Conservation (phyloP, 306 rosid species). For the Betula pendula region DNA sequence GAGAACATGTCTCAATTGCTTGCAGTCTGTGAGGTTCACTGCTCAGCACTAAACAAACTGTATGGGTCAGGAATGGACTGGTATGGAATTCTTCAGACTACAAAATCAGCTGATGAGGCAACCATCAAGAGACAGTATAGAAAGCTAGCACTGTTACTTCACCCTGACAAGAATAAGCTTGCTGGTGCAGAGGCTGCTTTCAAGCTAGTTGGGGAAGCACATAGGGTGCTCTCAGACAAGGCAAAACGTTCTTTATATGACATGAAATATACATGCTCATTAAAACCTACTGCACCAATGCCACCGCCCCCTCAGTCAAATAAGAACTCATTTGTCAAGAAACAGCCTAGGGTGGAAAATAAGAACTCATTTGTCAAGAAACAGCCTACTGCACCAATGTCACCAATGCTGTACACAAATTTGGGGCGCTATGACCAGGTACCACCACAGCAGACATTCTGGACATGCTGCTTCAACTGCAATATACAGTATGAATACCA, state of each 20-base stretch:
- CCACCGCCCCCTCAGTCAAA: conserved; percentile 40
- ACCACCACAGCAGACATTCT: conserved; percentile 48
- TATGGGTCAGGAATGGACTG: conserved; percentile 68
- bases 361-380: no score
- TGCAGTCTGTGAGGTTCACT: conserved; percentile 78
- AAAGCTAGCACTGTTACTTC: conserved; percentile 82
- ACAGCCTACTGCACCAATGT: no score
- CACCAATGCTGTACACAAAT: no score
- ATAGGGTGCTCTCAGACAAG: conserved; percentile 65
- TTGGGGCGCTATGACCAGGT: conserved; percentile 35
- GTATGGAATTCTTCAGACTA: conserved; percentile 76
- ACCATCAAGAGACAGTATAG: conserved; percentile 74
- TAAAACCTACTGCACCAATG: conserved; percentile 36
- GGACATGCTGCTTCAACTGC: conserved; percentile 73
- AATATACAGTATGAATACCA: conserved; percentile 51
- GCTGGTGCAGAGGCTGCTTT: conserved; percentile 96
- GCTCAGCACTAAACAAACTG: conserved; percentile 65
- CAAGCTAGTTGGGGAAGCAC: conserved; percentile 83
- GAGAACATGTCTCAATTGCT: conserved; percentile 68
- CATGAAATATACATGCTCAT: conserved; percentile 29
- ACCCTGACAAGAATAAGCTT: conserved; percentile 89
- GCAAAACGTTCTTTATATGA: conserved; percentile 52
- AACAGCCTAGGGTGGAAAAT: conserved; percentile 23
- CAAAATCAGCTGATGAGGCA: conserved; percentile 47
- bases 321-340: conserved; percentile 26